Conservation (phyloP, 345 rosid genomes). For the Moringa oleifera region DNA sequence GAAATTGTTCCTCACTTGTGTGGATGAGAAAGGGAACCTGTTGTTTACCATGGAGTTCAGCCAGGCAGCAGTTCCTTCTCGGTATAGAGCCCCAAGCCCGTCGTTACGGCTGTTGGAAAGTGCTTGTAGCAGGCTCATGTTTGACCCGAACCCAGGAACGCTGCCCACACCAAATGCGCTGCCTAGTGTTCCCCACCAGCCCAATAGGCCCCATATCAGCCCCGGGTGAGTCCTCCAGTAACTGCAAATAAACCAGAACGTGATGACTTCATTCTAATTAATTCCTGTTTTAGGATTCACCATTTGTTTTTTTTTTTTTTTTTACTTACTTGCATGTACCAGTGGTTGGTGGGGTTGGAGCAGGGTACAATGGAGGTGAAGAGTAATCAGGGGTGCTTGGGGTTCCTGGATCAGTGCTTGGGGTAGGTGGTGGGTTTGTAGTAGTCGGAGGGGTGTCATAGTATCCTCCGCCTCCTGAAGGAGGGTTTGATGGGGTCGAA, state of each 20-base stretch:
- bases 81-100: conserved; percentile 63
- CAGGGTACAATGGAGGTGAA: conserved; percentile 49
- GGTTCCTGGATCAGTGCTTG: conserved; percentile 53
- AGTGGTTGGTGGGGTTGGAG: conserved; percentile 58
- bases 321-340: conserved; percentile 86
- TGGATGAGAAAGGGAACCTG: conserved; percentile 64
- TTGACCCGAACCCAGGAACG: conserved; percentile 55
- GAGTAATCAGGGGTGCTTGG: conserved; percentile 19
- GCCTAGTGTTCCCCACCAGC: conserved; percentile 92
- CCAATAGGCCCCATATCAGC: conserved; percentile 70
- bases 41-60: conserved; percentile 75
- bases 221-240: conserved; percentile 91
- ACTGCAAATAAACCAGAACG: conserved; percentile 31
- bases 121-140: conserved; percentile 69
- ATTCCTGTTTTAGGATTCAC: no score
- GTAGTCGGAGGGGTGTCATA: conserved; percentile 45
- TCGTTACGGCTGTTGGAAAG: conserved; percentile 68
- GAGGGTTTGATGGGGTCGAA: conserved; percentile 47
- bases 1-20: conserved; percentile 74
- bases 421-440: conserved; percentile 42
- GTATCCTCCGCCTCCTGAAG: conserved; percentile 50
- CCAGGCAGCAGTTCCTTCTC: conserved; percentile 93
- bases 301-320: neutral
- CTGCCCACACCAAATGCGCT: conserved; percentile 45
- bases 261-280: no score